Evolutionary conservation across 164 flowering plant genomes (phyloP).

Genomic region (Magnolia kwangsiensis): DNA sequence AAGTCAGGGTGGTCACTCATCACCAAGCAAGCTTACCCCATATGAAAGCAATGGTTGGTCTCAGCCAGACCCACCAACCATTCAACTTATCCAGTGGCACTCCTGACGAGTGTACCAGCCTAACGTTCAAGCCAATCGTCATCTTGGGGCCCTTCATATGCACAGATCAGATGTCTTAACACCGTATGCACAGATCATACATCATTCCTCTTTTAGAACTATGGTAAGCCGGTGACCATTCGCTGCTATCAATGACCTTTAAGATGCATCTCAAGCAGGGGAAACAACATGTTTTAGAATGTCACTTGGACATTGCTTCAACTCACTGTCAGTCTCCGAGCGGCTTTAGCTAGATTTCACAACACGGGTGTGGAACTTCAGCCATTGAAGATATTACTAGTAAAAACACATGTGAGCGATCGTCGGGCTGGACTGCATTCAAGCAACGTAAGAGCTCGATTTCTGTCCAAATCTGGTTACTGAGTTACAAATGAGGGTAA

Average conservation of each 20-base stretch:
- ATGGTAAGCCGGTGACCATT: neutral
- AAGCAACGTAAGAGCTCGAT: neutral
- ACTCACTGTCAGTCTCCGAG: neutral
- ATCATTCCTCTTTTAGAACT: neutral
- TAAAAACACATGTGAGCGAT: neutral
- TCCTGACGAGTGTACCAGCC: too few relatives aligned
- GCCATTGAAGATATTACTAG: neutral
- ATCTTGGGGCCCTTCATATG: neutral
- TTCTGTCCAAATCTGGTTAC: neutral
- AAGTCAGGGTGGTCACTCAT: too few relatives aligned
- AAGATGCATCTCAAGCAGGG: neutral
- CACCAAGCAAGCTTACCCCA: too few relatives aligned
- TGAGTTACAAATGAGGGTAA: neutral
- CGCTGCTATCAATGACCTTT: neutral
- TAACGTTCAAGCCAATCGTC: too few relatives aligned
- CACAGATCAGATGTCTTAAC: neutral
- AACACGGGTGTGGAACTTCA: neutral
- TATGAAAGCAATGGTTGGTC: too few relatives aligned
- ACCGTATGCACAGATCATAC: neutral
- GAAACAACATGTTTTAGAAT: too few relatives aligned
- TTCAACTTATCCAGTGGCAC: too few relatives aligned
- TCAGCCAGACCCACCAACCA: too few relatives aligned
- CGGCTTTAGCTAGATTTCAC: neutral
- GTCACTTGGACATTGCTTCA: neutral
- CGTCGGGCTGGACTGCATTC: neutral